These are phyloP conservation scores for Fusarium vanettenii DNA, from an alignment of 2,329 filamentous ascomycete species.

Conservation along the genomic window DNA sequence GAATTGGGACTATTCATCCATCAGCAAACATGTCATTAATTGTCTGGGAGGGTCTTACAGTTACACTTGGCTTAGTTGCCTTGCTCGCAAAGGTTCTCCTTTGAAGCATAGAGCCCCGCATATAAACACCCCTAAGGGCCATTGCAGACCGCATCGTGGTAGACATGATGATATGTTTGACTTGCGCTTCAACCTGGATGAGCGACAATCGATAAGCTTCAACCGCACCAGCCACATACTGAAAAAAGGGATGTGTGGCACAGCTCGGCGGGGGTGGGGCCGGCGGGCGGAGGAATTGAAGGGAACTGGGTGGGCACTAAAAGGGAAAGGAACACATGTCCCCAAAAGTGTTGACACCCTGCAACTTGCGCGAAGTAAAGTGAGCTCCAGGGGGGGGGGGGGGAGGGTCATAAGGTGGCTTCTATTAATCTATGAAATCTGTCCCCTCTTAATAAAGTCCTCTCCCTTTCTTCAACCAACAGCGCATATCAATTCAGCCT, in stretches of 20 bases:
- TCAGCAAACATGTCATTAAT: not conserved
- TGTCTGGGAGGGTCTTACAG: slow-evolving; percentile 26
- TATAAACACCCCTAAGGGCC: not conserved
- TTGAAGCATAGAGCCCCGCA: not conserved
- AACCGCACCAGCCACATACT: slow-evolving; percentile 10
- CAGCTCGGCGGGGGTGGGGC: slow-evolving; percentile 31
- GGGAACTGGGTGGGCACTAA: slow-evolving; percentile 10
- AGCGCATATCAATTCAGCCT: slow-evolving; percentile 7
- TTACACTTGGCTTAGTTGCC: slow-evolving; percentile 40
- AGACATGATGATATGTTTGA: slow-evolving; percentile 14
- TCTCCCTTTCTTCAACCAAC: slow-evolving; percentile 31
- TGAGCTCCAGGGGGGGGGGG: not conserved
- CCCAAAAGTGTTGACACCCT: slow-evolving; percentile 41
- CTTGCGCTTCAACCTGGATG: not conserved
- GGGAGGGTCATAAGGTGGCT: not conserved
- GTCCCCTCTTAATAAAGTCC: slow-evolving; percentile 5
- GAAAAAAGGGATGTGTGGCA: not conserved
- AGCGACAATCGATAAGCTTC: slow-evolving; percentile 20
- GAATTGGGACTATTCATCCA: slow-evolving; percentile 67
- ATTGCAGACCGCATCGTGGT: slow-evolving; percentile 22
- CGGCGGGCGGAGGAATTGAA: slow-evolving; percentile 19
- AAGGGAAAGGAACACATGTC: slow-evolving; percentile 48
- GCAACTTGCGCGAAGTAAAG: not conserved
- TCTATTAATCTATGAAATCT: not conserved
- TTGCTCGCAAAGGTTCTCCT: slow-evolving; percentile 44